Conservation (phyloP, 768 basidiomycete genomes). For the Trametes cingulata region DNA sequence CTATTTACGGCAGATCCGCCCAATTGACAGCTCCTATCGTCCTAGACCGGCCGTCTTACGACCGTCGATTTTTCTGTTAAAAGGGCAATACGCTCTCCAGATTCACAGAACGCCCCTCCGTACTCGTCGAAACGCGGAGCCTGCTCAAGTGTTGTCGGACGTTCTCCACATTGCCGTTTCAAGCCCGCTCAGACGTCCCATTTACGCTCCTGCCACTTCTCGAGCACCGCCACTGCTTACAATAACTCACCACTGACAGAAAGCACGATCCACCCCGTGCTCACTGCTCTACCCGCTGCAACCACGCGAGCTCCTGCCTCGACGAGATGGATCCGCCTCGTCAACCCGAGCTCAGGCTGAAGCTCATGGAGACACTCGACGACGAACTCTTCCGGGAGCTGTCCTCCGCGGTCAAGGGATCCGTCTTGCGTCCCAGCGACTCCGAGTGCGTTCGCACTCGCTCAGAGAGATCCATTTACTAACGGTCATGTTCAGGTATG, state of each 20-base stretch:
- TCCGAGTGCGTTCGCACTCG: conserved; percentile 10
- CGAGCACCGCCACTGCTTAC: neutral
- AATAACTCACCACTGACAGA: neutral
- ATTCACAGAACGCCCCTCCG: neutral
- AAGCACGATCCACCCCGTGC: neutral
- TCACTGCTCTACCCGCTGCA: neutral
- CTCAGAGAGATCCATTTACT: neutral
- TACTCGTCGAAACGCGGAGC: no score
- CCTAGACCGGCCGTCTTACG: neutral
- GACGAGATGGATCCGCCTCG: conserved; percentile 1
- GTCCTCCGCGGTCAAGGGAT: conserved; percentile 19
- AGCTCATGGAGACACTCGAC: neutral
- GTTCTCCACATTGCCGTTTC: no score
- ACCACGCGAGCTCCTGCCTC: neutral
- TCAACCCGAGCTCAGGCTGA: neutral
- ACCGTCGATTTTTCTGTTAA: neutral
- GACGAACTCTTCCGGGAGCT: conserved; percentile 22
- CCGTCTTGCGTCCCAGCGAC: conserved; percentile 20
- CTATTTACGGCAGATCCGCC: conserved; percentile 3
- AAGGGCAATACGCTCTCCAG: neutral
- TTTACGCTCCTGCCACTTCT: neutral
- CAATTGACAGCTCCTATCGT: conserved; percentile 5
- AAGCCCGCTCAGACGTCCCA: neutral
- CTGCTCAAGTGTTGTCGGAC: no score
- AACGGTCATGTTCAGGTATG: conserved; percentile 20